These are phyloP conservation scores for Selaginella tamariscina DNA, from an alignment of 75 land plant species.

Conservation along the genomic window DNA sequence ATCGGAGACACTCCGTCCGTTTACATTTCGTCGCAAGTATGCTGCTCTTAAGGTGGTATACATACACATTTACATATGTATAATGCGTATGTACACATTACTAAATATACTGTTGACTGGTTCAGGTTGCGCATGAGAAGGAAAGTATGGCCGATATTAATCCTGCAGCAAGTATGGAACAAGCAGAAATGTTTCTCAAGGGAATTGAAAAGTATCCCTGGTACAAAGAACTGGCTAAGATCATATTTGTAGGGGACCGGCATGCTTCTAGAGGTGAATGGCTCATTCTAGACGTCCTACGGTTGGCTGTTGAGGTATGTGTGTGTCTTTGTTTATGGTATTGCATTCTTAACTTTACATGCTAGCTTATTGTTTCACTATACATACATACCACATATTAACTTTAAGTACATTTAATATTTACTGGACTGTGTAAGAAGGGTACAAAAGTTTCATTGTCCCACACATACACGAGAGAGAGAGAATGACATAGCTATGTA, in stretches of 20 bases:
- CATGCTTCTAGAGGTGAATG: conserved; percentile 1
- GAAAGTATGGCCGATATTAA: conserved; percentile 4
- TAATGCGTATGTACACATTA: too few relatives aligned
- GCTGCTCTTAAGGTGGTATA: conserved; percentile 11
- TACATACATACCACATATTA: too few relatives aligned
- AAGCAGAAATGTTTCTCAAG: conserved; percentile 1
- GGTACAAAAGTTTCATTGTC: too few relatives aligned
- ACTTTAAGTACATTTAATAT: too few relatives aligned
- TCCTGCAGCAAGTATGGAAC: conserved; percentile 10
- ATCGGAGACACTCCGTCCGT: conserved; percentile 11
- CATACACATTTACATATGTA: too few relatives aligned
- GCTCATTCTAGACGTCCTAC: conserved; percentile 5
- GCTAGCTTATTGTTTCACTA: too few relatives aligned
- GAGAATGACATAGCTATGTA: too few relatives aligned
- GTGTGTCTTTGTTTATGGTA: too few relatives aligned
- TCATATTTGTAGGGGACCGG: conserved; percentile 12
- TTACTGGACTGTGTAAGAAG: too few relatives aligned
- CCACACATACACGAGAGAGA: too few relatives aligned
- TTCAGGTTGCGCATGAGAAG: not conserved
- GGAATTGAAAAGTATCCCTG: not conserved
- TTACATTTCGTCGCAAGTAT: conserved; percentile 12
- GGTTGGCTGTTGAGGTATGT: not conserved
- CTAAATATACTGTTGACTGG: too few relatives aligned
- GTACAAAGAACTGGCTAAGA: conserved; percentile 12
- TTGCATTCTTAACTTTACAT: too few relatives aligned